Evolutionary conservation across 257 asterid genomes (phyloP).

Genomic region (Petunia axillaris): DNA sequence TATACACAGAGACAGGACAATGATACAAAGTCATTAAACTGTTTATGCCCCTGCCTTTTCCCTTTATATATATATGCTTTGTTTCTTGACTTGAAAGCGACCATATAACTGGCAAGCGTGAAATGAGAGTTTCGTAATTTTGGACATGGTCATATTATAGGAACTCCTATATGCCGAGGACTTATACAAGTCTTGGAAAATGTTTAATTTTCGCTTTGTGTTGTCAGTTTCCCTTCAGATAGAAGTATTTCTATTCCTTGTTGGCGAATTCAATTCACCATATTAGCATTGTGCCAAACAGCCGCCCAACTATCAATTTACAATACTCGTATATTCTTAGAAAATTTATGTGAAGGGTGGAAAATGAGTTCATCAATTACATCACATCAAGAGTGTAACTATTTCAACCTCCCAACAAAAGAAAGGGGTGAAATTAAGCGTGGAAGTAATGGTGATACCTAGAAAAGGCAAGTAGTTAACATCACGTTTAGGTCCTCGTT

Average conservation of each 20-base stretch:
- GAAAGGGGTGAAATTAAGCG: background rate
- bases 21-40: background rate
- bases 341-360: too few relatives aligned
- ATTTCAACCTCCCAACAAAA: background rate
- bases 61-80: background rate
- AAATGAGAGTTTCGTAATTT: too few relatives aligned
- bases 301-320: too few relatives aligned
- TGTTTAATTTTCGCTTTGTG: background rate
- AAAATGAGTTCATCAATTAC: background rate
- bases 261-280: background rate
- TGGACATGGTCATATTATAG: too few relatives aligned
- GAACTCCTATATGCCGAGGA: too few relatives aligned
- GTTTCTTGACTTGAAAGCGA: constrained; percentile 2
- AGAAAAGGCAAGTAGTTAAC: constrained; percentile 35
- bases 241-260: background rate
- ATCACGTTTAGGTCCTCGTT: constrained; percentile 24
- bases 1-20: too few relatives aligned
- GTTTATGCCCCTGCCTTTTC: background rate
- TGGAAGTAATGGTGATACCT: constrained; percentile 16
- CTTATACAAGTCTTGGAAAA: background rate
- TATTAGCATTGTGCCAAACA: too few relatives aligned
- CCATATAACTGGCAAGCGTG: background rate
- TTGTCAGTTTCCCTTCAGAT: background rate
- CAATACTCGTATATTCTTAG: too few relatives aligned
- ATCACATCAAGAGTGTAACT: background rate